Percentiles rank a stretch among this genome's conserved stretches.
Evolutionary conservation across 2,329 filamentous ascomycete species (phyloP).

Genomic region (Beauveria varroae): DNA sequence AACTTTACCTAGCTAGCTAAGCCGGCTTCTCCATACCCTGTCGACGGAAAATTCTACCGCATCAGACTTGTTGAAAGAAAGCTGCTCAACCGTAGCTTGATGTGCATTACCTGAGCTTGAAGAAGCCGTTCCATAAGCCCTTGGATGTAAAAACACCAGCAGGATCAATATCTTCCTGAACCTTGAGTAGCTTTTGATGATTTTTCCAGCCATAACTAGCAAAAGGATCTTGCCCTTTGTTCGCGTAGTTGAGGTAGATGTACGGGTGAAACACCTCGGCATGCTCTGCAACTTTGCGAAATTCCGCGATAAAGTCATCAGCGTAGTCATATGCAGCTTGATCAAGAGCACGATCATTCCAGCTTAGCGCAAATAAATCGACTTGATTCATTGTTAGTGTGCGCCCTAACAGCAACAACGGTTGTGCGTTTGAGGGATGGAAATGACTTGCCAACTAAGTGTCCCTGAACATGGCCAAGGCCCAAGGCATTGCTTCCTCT

Average conservation of each 20-base stretch:
- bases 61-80: not conserved
- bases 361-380: not conserved
- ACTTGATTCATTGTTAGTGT: not conserved
- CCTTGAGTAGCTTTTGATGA: not conserved
- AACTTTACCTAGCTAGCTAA: not conserved
- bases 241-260: not conserved
- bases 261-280: not conserved
- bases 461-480: not conserved
- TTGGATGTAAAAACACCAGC: not conserved
- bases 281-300: not conserved
- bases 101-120: not conserved
- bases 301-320: not conserved
- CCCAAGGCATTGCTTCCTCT: not conserved
- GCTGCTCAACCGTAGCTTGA: not conserved
- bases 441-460: not conserved
- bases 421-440: not conserved
- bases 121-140: conserved; percentile 2
- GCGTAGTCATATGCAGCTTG: not conserved
- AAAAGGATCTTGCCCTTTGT: not conserved
- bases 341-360: not conserved
- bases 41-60: not conserved
- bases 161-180: not conserved
- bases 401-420: not conserved
- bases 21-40: not conserved
- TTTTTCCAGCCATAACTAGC: not conserved